Evolutionary conservation across 352 stramenopile species (phyloP), one percentile per base, ranked within the genome.

Genomic region (Globisporangium heterothallicum): DNA sequence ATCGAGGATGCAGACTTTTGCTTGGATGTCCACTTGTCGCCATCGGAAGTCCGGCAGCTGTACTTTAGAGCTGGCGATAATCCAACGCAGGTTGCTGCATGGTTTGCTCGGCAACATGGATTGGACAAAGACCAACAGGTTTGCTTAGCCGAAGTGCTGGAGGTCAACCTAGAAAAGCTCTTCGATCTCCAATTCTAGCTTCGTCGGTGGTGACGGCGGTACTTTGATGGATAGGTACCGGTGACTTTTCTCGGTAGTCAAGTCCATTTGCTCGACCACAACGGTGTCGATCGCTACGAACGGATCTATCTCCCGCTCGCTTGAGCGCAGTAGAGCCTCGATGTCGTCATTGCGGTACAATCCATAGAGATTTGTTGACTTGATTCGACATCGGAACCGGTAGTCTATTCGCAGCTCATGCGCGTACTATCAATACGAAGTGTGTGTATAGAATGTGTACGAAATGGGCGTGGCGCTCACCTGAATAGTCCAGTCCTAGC

Each of bases 371-470:
- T 87, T 88, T 4, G 66, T 71, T 13, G 72, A 86, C 41, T 74
- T 78, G 64, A 91, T 85, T 25, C 75, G 71, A 59, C 74, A 91
- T 49, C 85, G 87, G 56, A 87, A 84, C 47, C 74, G 70, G 30
- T 64, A 56, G 56, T 88, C 74, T 66, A 59, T 38, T 56, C 34
- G 26, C 16, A 41, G 22, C 54, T 27, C 19, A 25, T 9, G 6
- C 27, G 32, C 24, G 7, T 14, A 8, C 19, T 10, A 30, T 12
- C 25, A 7, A 46, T 44, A 14, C 16, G 32, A 5, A n/a, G n/a
- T n/a, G 34, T n/a, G n/a, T 16, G 34, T 41, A 12, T 41, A 41
- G 34, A 41, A n/a, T n/a, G 34, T 41, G 16, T 43, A 19, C 48
- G 16, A 16, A 47, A 19, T 19, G 12, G 12, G 21, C 41, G 22